Conservation (phyloP, 768 basidiomycete genomes). For the Leccinum sublutescens region DNA sequence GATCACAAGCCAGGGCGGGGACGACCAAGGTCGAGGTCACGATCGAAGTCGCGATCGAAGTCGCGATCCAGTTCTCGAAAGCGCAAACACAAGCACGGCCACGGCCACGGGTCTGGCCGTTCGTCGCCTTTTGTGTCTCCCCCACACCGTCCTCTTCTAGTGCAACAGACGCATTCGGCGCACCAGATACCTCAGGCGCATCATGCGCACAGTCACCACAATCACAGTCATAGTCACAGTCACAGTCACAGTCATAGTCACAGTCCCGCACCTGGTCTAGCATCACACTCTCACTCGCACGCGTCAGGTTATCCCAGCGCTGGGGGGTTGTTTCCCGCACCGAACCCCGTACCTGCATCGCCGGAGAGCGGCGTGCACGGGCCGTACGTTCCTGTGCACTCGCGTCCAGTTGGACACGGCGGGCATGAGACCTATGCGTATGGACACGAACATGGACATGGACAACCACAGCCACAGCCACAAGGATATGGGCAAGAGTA, state of each 20-base stretch:
- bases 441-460: background rate
- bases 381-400: slow-evolving; percentile 6
- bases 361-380: background rate
- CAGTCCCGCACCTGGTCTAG: background rate
- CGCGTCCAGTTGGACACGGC: slow-evolving; percentile 3
- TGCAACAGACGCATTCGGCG: background rate
- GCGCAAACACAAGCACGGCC: background rate
- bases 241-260: background rate
- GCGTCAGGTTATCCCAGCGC: background rate
- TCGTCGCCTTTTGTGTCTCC: slow-evolving; percentile 6
- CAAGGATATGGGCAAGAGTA: background rate
- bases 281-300: background rate
- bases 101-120: slow-evolving; percentile 8
- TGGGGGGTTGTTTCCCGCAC: background rate
- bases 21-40: background rate
- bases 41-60: background rate
- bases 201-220: background rate
- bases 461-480: background rate
- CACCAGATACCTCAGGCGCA: background rate
- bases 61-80: background rate
- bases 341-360: background rate
- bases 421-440: background rate
- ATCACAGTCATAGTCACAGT: background rate
- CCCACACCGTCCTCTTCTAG: background rate
- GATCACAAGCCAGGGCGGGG: background rate